Base-by-base conservation (phyloP, 352 stramenopile genomes). In the Globisporangium nodosum region DNA sequence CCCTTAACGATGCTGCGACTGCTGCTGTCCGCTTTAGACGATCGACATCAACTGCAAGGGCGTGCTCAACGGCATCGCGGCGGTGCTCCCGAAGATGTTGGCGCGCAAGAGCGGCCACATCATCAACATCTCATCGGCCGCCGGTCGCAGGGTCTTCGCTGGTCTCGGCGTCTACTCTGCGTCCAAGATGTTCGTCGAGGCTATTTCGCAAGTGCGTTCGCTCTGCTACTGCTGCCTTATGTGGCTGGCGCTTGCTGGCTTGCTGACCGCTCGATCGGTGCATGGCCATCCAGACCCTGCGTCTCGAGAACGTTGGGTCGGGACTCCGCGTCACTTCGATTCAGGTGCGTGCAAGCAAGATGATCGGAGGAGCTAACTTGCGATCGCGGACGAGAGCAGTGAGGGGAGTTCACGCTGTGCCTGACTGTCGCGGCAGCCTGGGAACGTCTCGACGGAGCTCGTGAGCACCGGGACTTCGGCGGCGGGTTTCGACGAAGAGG, bases 31-130 rank as follows among this genome's bases (percentile, higher is more conserved):
- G 33, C 33, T 9, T 37, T 43, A 84, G 63, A 96, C 84, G 13
- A 87, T 98, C 48, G 91, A 97, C 68, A 89, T 97, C 48, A 98
- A 98, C 71, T 97, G 87, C 76, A 97, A 96, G 64, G 92, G 90
- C 33, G 77, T 85, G 20, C 80, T 97, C 57, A 94, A 97, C 67
- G 88, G 87, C n/a, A 82, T 97, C 61, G 87, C 76, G 0, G 74
- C 74, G 7, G 81, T 88, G 42, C 66, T 92, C 27, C 78, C 79
- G 2, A 70, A 85, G 37, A 91, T 94, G 81, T 56, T 93, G 40
- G 74, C 69, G 50, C 79, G 79, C 20, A 88, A 90, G 68, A 67
- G 55, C 16, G 83, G 85, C 12, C 85, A 95, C 61, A 93, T 95
- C 57, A 73, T 95, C 53, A 92, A 92, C 66, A 92, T 93, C 61